Conservation (phyloP, 2,329 filamentous ascomycete species). For the Metarhizium robertsii region DNA sequence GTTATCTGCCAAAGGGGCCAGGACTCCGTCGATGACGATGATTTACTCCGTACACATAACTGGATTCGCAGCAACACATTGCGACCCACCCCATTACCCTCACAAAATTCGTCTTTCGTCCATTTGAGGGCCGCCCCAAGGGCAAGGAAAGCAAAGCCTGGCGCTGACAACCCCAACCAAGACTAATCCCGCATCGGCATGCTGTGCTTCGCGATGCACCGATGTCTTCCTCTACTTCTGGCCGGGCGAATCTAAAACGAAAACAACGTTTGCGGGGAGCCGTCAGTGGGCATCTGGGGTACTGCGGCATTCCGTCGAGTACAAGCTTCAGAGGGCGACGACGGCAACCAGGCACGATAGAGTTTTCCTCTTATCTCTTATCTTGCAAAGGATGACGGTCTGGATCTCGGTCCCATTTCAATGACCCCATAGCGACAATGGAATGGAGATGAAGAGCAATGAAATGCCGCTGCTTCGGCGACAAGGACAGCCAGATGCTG, state of each 20-base stretch:
- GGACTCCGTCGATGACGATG: background rate
- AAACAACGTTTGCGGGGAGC: constrained; percentile 6
- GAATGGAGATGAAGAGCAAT: background rate
- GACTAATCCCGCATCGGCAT: background rate
- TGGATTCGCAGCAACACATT: background rate
- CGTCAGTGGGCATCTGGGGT: constrained; percentile 5
- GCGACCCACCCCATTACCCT: constrained; percentile 2
- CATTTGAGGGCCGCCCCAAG: background rate
- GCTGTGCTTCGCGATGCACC: background rate
- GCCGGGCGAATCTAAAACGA: background rate
- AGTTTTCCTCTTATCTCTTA: background rate
- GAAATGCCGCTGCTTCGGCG: no score
- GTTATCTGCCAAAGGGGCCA: background rate
- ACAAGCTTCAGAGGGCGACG: background rate
- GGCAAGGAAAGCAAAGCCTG: background rate
- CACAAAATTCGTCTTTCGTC: constrained; percentile 2
- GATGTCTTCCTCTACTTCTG: background rate
- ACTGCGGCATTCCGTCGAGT: background rate
- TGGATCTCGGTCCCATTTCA: background rate
- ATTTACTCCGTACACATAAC: background rate
- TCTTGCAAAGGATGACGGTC: background rate
- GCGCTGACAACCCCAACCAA: background rate
- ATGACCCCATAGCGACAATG: background rate
- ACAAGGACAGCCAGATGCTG: no score
- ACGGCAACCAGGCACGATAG: background rate